Evolutionary conservation across 306 rosid species (phyloP), one percentile per base, ranked within the genome.

Genomic region (Cicer yamashitae): DNA sequence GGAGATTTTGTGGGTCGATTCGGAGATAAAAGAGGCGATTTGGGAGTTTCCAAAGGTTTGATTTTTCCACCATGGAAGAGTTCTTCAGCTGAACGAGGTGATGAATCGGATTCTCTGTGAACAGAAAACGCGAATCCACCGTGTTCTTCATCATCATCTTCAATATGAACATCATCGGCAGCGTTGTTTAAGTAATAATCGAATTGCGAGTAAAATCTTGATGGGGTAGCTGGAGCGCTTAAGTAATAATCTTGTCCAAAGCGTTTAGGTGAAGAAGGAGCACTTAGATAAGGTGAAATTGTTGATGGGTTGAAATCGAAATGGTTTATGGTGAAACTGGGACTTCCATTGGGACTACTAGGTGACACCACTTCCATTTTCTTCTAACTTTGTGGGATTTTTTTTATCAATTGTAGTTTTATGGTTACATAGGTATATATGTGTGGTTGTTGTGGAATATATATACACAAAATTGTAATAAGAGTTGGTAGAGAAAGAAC

Each of bases 161-260:
- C 30, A 20, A 20, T 20, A 20, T 20, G 22, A 20, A 20, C 22
- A 20, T 20, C 22, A 22, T 22, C 34, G 5, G 34, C 34, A 30
- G 3, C 34, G 34, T 30, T 30, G 34, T 30, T 30, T 30, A 30
- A 74, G 68, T 71, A 67, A 20, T 88, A 81, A 15, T 88, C 86
- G 51, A 87, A 84, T 9, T 84, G 83, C 18, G 46, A 20, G 65
- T 75, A 84, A n/a, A 89, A 76, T 44, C 90, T 86, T 4, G 94
- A 62, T 0, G 98, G 98, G 62, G 94, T 91, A 0, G 91, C 6
- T 1, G 98, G 98, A 17, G 91, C 93, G 58, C 99, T 94, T 46
- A 85, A 56, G 86, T 76, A 89, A 77, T 48, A 84, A 75, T 17
- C 78, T 11, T 85, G 77, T 10, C 89, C 91, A 22, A 87, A 83